Conservation (phyloP, 805 yeast species). For the Barnettozyma sp. region DNA sequence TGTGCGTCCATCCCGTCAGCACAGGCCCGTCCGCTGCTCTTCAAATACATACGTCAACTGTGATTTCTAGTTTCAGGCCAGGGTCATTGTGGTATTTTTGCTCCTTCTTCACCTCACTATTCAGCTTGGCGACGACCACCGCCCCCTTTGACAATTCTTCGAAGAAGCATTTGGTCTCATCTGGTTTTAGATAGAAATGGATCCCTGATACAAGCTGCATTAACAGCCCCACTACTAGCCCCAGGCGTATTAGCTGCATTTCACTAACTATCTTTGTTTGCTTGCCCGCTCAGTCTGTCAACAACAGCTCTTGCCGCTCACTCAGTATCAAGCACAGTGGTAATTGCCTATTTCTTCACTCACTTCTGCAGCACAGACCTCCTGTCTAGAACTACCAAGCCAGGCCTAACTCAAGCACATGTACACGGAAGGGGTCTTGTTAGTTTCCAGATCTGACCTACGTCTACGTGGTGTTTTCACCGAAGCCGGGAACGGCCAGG, state of each 20-base stretch:
- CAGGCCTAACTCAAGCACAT: too few species aligned
- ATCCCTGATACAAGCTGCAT: constrained; percentile 24
- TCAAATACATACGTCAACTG: constrained; percentile 52
- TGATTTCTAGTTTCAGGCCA: constrained; percentile 55
- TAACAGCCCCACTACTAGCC: constrained; percentile 1
- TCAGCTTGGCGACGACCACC: constrained; percentile 73
- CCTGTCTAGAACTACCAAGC: too few species aligned
- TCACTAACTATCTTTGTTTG: neutral
- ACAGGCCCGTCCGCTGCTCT: too few species aligned
- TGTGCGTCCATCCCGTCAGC: too few species aligned
- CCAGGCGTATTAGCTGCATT: constrained; percentile 3
- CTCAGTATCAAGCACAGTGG: too few species aligned
- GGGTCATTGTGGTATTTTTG: constrained; percentile 45
- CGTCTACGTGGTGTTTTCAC: too few species aligned
- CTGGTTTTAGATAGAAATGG: constrained; percentile 75
- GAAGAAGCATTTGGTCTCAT: constrained; percentile 72
- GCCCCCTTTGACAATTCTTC: constrained; percentile 75
- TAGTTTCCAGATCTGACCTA: too few species aligned
- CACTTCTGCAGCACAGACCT: too few species aligned
- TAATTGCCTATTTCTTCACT: too few species aligned
- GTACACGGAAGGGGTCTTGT: too few species aligned
- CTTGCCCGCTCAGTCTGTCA: neutral
- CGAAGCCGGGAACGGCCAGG: too few species aligned
- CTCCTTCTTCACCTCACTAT: constrained; percentile 50
- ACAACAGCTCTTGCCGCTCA: too few species aligned